Conservation (phyloP, 164 flowering plant species). For the Aristolochia fimbriata region DNA sequence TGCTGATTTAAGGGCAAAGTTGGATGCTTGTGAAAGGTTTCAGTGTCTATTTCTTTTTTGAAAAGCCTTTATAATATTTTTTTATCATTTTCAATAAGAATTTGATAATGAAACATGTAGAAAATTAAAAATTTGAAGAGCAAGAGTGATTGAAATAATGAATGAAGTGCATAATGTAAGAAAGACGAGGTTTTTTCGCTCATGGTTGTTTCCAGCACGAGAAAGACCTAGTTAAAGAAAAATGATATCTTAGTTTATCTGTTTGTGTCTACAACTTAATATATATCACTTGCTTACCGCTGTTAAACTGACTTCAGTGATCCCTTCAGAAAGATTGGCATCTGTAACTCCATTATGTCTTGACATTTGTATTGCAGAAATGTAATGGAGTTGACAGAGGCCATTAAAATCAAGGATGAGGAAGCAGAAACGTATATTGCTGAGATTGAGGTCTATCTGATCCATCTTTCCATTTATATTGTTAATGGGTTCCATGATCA, state of each 20-base stretch:
- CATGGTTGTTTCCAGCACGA: not conserved
- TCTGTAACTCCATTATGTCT: not conserved
- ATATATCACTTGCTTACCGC: not conserved
- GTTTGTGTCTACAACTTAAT: not conserved
- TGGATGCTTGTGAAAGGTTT: constrained; percentile 84
- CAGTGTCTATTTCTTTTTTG: constrained; percentile 3
- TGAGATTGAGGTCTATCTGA: constrained; percentile 69
- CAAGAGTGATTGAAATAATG: not conserved
- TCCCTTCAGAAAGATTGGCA: not conserved
- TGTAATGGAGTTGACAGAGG: constrained; percentile 67
- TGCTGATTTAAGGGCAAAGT: constrained; percentile 55
- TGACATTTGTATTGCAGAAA: constrained; percentile 38
- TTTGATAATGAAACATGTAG: not conserved
- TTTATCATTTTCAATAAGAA: not conserved
- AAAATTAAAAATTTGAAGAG: not conserved
- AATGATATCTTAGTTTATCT: not conserved
- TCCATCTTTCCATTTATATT: not conserved
- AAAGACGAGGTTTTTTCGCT: not conserved
- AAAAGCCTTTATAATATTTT: not conserved
- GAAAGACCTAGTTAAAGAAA: not conserved
- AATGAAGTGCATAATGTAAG: not conserved
- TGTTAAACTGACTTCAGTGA: not conserved
- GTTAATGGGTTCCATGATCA: not conserved
- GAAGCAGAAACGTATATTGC: constrained; percentile 82
- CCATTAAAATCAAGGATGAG: constrained; percentile 64